Evolutionary conservation across 1,284 basidiomycete genomes (phyloP), one percentile per base, ranked within the genome.

Genomic region (Volvariella volvacea): DNA sequence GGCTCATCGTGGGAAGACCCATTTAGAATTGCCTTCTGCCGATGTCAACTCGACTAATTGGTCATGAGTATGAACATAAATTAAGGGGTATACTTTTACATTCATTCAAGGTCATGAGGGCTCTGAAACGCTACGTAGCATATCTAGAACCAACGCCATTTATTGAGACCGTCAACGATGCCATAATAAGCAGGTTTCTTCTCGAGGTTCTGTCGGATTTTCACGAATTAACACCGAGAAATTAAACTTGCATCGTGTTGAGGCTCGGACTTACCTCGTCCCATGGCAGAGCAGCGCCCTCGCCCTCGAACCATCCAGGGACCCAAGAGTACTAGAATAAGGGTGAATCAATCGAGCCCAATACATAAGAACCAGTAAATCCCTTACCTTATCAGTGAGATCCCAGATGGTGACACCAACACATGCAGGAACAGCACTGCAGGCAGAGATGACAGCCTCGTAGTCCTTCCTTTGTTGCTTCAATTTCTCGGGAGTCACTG

Each of bases 351-450:
- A 42, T 31, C 30, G 9, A 9, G 9, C n/a, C 30, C 34, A 8
- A 7, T 36, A 8, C 6, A 36, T 47, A 33, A 25, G n/a, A 4
- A 37, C 30, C 19, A 9, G 40, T 25, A 28, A 16, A 25, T 7
- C 25, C 34, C 48, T 15, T 9, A 63, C 60, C 54, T 74, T 73
- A 52, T 76, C 73, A 14, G 71, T 74, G 56, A 66, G 74, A 50
- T 74, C 75, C 73, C 74, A 78, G 28, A 75, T 57, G 3, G 74
- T 78, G 22, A 77, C 62, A 6, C 77, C 78, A 39, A 79, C 59
- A 47, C 78, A 80, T 4, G 57, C 60, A 8, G 58, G 36, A 7
- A 78, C 72, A 14, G 68, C 68, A 36, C 69, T 67, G 57, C 79
- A 82, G 12, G 77, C 74, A 3, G 60, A 51, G 41, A 79, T 64